phyloP scores from a whole-genome alignment of 495 filamentous ascomycete species.

The Alectoria sarmentosa region DNA sequence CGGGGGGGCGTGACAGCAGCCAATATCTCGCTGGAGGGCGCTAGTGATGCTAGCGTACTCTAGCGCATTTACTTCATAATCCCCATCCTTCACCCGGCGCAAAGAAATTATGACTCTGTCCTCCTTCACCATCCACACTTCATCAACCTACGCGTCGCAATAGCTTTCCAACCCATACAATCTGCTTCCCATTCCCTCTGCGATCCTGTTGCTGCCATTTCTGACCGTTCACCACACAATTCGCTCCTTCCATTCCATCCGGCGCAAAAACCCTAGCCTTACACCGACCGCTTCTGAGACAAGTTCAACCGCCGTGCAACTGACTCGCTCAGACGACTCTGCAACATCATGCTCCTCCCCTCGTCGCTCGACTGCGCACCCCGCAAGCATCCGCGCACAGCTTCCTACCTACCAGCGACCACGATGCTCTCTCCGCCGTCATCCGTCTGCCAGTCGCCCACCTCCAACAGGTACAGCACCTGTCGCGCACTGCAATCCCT shows the following conservation, averaged over 20 bases:
- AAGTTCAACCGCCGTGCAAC: not conserved
- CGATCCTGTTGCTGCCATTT: constrained; percentile 5
- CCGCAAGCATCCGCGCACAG: constrained; percentile 40
- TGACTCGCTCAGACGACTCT: not conserved
- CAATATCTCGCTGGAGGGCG: not conserved
- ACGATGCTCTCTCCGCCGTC: constrained; percentile 54
- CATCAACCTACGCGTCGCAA: constrained; percentile 13
- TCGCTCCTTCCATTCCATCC: constrained; percentile 5
- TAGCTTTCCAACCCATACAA: not conserved
- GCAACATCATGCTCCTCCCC: constrained; percentile 55
- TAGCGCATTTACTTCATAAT: not conserved
- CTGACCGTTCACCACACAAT: not conserved
- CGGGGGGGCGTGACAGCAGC: not conserved
- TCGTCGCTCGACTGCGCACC: constrained; percentile 65
- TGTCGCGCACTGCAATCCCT: constrained; percentile 68
- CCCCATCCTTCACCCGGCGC: not conserved
- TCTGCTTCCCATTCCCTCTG: constrained; percentile 3
- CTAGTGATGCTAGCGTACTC: constrained; percentile 8
- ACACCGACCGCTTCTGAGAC: constrained; percentile 14
- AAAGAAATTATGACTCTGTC: constrained; percentile 1
- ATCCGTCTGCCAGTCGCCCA: constrained; percentile 55
- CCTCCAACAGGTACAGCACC: constrained; percentile 54
- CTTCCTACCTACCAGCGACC: constrained; percentile 39
- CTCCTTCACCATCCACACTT: constrained; percentile 10
- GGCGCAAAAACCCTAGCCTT: constrained; percentile 19